Evolutionary conservation across 441 rosid genomes (phyloP), one percentile per base, ranked within the genome.

Genomic region (Lepidium campestre): DNA sequence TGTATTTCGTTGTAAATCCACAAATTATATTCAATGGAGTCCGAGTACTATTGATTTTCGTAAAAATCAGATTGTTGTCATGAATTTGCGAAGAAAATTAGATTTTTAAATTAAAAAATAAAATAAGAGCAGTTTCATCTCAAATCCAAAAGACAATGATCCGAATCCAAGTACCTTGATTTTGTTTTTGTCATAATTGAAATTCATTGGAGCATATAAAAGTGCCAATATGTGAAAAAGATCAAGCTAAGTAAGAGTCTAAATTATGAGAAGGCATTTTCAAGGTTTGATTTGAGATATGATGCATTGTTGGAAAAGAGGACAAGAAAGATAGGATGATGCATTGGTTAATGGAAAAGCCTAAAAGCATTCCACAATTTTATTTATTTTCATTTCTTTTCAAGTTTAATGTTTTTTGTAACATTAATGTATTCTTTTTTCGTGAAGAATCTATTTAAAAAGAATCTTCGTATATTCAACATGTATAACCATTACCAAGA

Each of bases 341-440:
- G 76, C 84, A 63, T 78, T 73, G 88, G 74, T 72, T 53, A 77
- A 75, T 76, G 86, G 65, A 34, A 82, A 83, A 82, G 86, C 62
- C 74, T 67, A 63, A 76, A 76, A 73, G 75, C 77, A 76, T 27
- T 57, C 68, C 20, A 25, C 40, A 23, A 41, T 7, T 58, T 18
- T 18, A 42, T 42, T 71, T 65, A 8, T 46, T 57, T 27, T 57
- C 11, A 22, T 57, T 31, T 57, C 45, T 56, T 46, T 19, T 22
- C 29, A 13, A 37, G 7, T 27, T 23, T 10, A 22, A n/a, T 7
- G 13, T 50, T 57, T 52, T 62, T 68, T 39, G 13, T 57, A 57
- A 57, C 41, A 65, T 23, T 27, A 23, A 49, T 47, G 50, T 56
- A 56, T 64, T 39, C 9, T 15, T 10, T 13, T 71, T 29, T 20